Evolutionary conservation across 192 early-diverging fungal species (phyloP), one percentile per base, ranked within the genome.

Genomic region (Linnemannia hyalina): DNA sequence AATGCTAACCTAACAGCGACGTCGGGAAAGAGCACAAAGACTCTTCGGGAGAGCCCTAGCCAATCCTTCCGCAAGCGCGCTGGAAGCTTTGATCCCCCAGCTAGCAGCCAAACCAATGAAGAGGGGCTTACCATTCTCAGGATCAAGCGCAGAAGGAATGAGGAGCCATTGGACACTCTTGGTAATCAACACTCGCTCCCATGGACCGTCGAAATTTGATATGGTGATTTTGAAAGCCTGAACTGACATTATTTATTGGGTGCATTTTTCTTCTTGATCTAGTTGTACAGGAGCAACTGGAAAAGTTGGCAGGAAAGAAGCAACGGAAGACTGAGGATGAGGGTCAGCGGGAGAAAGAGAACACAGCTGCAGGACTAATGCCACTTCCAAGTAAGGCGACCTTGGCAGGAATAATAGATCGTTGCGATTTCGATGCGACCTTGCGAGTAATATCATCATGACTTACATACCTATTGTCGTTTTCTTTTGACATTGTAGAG

Each of bases 91-190:
- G 23, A 57, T 57, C 55, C 55, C 10, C 55, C 55, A 23, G 26
- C 55, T 18, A 57, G 4, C 23, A 49, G 6, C 2, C 11, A 23
- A n/a, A 4, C 78, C 16, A 73, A 35, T 23, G 75, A 49, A 9
- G 82, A 81, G 15, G 88, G 89, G 6, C 73, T 92, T 20, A 95
- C 95, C 13, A 93, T 96, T 47, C 85, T 96, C n/a, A 90, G 95
- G 8, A 93, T 96, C 78, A 96, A 96, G 83, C 92, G 95, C n/a
- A 95, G 93, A 76, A 92, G 95, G 44, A 90, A 83, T 70, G 94
- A 95, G 57, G 94, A 96, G 76, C 95, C 95, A 13, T 83, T 95
- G 6, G 94, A 95, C 40, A 94, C 94, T 1, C 89, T 96, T 41
- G 80, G 93, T 93, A 91, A 75, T 36, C 52, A 57, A 6, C 0